Evolutionary conservation across 352 stramenopile genomes (phyloP).

Genomic region (Phytophthora fragariae): DNA sequence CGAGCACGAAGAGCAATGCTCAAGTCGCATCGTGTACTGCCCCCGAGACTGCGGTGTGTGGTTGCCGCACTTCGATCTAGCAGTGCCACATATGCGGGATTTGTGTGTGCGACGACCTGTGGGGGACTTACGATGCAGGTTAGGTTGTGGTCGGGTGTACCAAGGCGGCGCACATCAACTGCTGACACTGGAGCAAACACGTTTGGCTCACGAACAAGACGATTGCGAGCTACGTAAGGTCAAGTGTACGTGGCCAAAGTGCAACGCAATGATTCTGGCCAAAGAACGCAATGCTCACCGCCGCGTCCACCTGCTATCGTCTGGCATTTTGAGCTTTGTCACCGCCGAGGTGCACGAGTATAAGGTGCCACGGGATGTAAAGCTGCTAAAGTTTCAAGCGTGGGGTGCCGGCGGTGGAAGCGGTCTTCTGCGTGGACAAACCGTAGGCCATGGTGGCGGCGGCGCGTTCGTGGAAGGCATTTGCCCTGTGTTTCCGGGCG

Average conservation of each 20-base stretch:
- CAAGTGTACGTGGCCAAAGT: slow-evolving; percentile 79
- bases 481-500: slow-evolving; percentile 65
- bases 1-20: slow-evolving; percentile 46
- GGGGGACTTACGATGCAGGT: slow-evolving; percentile 60
- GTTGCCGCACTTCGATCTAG: slow-evolving; percentile 54
- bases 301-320: slow-evolving; percentile 62
- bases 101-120: slow-evolving; percentile 70
- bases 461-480: slow-evolving; percentile 76
- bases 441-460: slow-evolving; percentile 62
- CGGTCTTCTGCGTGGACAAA: slow-evolving; percentile 59
- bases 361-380: slow-evolving; percentile 70
- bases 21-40: slow-evolving; percentile 62
- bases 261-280: slow-evolving; percentile 53
- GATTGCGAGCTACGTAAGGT: slow-evolving; percentile 71
- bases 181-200: slow-evolving; percentile 68
- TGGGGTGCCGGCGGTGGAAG: slow-evolving; percentile 80
- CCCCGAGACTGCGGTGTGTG: slow-evolving; percentile 77
- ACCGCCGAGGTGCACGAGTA: slow-evolving; percentile 70
- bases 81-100: slow-evolving; percentile 59
- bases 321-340: slow-evolving; percentile 68
- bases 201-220: slow-evolving; percentile 76
- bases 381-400: slow-evolving; percentile 72
- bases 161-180: slow-evolving; percentile 66
- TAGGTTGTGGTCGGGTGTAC: slow-evolving; percentile 69
- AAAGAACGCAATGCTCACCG: slow-evolving; percentile 73